phyloP scores from a whole-genome alignment of 768 basidiomycete genomes.

The Suillus subluteus region DNA sequence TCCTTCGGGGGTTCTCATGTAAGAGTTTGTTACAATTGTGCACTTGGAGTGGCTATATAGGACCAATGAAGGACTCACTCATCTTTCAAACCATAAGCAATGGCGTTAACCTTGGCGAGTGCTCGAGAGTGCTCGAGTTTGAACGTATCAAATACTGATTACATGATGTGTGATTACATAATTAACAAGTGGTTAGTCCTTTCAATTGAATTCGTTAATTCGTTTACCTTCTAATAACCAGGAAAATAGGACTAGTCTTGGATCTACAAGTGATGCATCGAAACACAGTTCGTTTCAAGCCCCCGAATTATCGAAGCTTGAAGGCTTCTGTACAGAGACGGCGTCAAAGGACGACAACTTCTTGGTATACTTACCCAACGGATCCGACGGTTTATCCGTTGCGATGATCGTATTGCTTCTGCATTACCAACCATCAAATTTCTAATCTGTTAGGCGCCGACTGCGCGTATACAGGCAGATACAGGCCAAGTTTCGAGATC shows the following conservation, averaged over 20 bases:
- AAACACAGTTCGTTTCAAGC: not conserved
- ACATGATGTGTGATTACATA: not conserved
- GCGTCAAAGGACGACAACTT: not conserved
- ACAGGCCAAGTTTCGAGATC: not conserved
- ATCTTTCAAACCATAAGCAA: not conserved
- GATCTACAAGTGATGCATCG: not conserved
- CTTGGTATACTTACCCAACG: not conserved
- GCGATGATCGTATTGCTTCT: slow-evolving; percentile 3
- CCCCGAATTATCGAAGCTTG: not conserved
- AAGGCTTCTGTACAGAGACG: not conserved
- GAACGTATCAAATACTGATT: too few relatives aligned
- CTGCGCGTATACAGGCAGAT: not conserved
- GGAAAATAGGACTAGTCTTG: not conserved
- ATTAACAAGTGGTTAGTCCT: not conserved
- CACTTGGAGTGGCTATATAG: not conserved
- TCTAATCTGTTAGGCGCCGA: not conserved
- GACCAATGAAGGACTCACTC: not conserved
- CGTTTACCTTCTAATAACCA: not conserved
- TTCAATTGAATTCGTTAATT: not conserved
- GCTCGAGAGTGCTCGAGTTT: not conserved
- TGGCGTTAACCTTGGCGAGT: not conserved
- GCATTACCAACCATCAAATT: slow-evolving; percentile 2
- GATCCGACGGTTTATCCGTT: not conserved
- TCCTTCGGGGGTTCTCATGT: not conserved
- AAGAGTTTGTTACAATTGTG: not conserved